Percentiles rank a stretch among this genome's conserved stretches.
Evolutionary conservation across 345 rosid species (phyloP).

Genomic region (Luvunga scandens): DNA sequence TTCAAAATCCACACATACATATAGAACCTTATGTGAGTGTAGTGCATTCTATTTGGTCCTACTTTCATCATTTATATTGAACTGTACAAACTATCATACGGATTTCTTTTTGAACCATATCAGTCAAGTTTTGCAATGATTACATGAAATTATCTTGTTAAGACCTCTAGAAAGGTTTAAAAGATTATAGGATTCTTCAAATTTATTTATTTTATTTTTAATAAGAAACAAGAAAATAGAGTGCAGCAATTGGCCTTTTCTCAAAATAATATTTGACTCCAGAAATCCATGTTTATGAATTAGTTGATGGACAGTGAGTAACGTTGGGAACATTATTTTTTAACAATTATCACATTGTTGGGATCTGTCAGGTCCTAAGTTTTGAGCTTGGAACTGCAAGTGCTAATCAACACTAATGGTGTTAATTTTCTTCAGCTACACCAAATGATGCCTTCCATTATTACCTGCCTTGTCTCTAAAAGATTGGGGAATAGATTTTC

Average conservation of each 20-base stretch:
- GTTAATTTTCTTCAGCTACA: slow-evolving; percentile 58
- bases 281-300: background rate
- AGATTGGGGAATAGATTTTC: slow-evolving; percentile 59
- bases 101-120: background rate
- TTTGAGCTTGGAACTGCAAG: slow-evolving; percentile 5
- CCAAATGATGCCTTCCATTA: slow-evolving; percentile 72
- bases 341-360: background rate
- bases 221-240: background rate
- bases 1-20: slow-evolving; percentile 74
- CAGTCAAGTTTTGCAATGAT: background rate
- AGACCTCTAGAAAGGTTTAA: background rate
- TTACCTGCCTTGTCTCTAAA: slow-evolving; percentile 78
- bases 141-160: background rate
- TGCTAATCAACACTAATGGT: slow-evolving; percentile 7
- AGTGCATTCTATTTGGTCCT: background rate
- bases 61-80: slow-evolving; percentile 1
- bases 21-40: slow-evolving; percentile 84
- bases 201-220: no score
- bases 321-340: background rate
- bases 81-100: background rate
- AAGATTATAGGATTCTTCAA: background rate
- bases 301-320: background rate
- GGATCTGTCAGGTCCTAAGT: slow-evolving; percentile 5
- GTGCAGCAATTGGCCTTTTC: background rate
- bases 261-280: background rate